A percentile compares a stretch with the other conserved stretches of the same genome.
Evolutionary conservation across 768 basidiomycete genomes (phyloP).

Genomic region (Clitopilus passeckerianus): DNA sequence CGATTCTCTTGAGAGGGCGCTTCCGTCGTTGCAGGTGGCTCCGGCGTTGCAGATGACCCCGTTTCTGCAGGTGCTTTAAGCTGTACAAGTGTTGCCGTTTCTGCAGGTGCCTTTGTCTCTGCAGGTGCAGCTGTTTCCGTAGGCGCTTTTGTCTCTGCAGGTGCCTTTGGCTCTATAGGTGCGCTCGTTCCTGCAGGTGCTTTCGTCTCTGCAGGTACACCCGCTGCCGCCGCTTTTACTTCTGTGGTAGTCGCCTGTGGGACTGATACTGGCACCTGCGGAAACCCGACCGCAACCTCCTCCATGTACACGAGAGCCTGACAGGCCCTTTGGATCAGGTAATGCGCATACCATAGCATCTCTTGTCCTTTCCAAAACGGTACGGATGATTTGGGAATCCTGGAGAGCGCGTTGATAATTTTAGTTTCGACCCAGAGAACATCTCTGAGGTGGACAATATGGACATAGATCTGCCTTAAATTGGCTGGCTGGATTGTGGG

Average conservation of each 20-base stretch:
- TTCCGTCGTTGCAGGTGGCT: neutral
- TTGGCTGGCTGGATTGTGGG: neutral
- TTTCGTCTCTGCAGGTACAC: neutral
- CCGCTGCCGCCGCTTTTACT: too few relatives aligned
- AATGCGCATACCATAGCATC: neutral
- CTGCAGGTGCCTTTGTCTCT: too few relatives aligned
- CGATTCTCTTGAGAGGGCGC: neutral
- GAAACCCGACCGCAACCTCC: neutral
- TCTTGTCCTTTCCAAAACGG: neutral
- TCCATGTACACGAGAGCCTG: neutral
- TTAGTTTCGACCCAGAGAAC: neutral
- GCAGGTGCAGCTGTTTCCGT: too few relatives aligned
- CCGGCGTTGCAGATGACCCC: too few relatives aligned
- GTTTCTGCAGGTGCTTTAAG: too few relatives aligned
- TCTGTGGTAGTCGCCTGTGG: too few relatives aligned
- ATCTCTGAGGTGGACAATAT: neutral
- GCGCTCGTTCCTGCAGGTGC: neutral
- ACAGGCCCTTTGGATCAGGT: neutral
- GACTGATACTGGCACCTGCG: too few relatives aligned
- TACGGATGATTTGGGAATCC: neutral
- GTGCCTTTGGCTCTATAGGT: neutral
- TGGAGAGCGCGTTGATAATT: neutral
- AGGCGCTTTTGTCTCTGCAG: neutral
- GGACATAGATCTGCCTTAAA: neutral
- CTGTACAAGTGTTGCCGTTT: too few relatives aligned